phyloP scores from a whole-genome alignment of 2,329 filamentous ascomycete genomes.

The Epichloe aotearoae region DNA sequence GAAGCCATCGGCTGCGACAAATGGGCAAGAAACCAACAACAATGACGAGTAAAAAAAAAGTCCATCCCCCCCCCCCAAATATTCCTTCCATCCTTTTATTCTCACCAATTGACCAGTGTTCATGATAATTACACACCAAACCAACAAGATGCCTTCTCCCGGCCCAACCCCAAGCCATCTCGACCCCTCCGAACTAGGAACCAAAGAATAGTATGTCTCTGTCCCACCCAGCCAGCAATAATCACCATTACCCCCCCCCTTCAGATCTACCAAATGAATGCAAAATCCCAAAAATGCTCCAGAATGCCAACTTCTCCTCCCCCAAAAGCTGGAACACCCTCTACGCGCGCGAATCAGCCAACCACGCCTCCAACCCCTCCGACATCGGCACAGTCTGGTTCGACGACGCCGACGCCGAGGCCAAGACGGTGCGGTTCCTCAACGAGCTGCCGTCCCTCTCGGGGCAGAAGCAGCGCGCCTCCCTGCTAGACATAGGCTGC shows the following conservation, averaged over 20 bases:
- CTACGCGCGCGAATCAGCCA: conserved; percentile 57
- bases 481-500: conserved; percentile 78
- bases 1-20: neutral
- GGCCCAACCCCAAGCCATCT: conserved; percentile 33
- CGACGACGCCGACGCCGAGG: conserved; percentile 78
- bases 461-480: conserved; percentile 22
- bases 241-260: neutral
- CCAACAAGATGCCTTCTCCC: neutral
- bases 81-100: too few relatives aligned
- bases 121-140: neutral
- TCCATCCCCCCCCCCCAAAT: too few relatives aligned
- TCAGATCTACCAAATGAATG: too few relatives aligned
- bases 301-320: neutral
- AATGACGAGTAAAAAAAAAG: too few relatives aligned
- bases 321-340: conserved; percentile 58
- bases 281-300: neutral
- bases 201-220: conserved; percentile 68
- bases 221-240: conserved; percentile 8
- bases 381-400: conserved; percentile 95
- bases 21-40: too few relatives aligned
- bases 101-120: neutral
- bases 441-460: conserved; percentile 9
- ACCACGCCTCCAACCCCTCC: conserved; percentile 56
- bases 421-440: conserved; percentile 49
- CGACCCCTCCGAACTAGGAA: conserved; percentile 67